Percentiles rank a stretch among this genome's conserved stretches.
phyloP scores from a whole-genome alignment of 2,329 filamentous ascomycete genomes.

The Diaporthe ampelina region DNA sequence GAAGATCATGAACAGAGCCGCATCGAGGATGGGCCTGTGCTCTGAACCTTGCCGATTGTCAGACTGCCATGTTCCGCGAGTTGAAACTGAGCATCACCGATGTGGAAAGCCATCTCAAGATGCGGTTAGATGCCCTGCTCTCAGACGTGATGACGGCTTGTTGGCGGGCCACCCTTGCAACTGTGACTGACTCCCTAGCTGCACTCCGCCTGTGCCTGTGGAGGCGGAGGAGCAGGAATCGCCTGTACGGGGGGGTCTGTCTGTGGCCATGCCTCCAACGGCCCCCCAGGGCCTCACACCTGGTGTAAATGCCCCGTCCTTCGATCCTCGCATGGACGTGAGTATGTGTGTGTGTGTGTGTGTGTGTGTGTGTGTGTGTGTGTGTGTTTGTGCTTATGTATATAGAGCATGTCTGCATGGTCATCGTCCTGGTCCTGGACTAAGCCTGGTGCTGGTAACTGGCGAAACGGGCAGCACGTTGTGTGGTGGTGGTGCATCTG shows the following conservation, averaged over 20 bases:
- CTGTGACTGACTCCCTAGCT: conserved; percentile 17
- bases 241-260: not conserved
- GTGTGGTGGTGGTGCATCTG: not conserved
- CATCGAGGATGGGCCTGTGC: conserved; percentile 33
- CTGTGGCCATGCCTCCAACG: not conserved
- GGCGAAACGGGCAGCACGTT: not conserved
- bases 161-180: conserved; percentile 22
- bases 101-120: conserved; percentile 30
- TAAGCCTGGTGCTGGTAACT: not conserved
- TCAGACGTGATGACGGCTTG: conserved; percentile 38
- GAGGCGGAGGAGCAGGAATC: conserved; percentile 13
- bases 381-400: not conserved
- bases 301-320: not conserved
- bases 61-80: conserved; percentile 28
- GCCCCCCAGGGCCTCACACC: not conserved
- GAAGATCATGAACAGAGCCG: conserved; percentile 40
- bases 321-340: not conserved
- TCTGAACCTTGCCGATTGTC: conserved; percentile 30
- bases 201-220: not conserved
- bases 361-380: too few species aligned
- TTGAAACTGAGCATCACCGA: conserved; percentile 38
- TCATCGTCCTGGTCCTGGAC: not conserved
- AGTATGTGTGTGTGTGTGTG: too few species aligned
- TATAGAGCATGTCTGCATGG: not conserved
- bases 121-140: conserved; percentile 28